Evolutionary conservation across 164 flowering plant species (phyloP), one percentile per base, ranked within the genome.

Genomic region (Piper betle): DNA sequence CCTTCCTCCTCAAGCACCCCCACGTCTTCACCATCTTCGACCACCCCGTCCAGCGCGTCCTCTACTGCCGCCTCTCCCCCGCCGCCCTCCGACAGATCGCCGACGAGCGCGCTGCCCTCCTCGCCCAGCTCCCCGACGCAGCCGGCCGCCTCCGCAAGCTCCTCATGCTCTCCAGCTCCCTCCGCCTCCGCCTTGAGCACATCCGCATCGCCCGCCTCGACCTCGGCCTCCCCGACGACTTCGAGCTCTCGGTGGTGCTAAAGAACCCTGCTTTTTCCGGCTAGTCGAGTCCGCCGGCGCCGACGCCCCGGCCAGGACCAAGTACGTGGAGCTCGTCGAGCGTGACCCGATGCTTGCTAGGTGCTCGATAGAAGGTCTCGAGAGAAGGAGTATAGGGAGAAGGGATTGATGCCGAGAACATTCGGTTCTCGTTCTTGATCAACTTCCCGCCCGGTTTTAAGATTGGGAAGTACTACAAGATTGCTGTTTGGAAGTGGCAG

Each of bases 401-500:
- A 78, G 63, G 99, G 12, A 52, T 59, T 62, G 95, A 84, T 63
- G 92, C 84, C 1, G 99, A 88, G 71, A 75, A 80, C 62, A 73
- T 83, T 53, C 71, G 99, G 70, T 94, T 94, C 70, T 77, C 96
- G 0, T 91, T 94, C 69, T 59, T 81, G 17, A 75, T 94, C 38
- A 88, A 88, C 69, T 94, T 88, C 60, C 99, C 97, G 1, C 96
- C 97, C 0, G 99, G 99, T 53, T 94, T 90, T 72, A 91, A 82
- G 82, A 80, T 85, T 38, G 80, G 84, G 7, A 94, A 88, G 78
- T 85, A 84, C 69, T 91, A 76, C 71, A 86, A 81, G 67, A 85
- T 85, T 76, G 99, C 95, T 0, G 82, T 91, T 37, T 88, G 96
- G 97, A 88, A 87, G 59, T 94, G 99, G 99, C 99, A 94, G 68